Percentiles rank a stretch among this genome's conserved stretches.
These are phyloP conservation scores for Phytophthora ramorum DNA, from an alignment of 352 stramenopile genomes.

Conservation along the genomic window DNA sequence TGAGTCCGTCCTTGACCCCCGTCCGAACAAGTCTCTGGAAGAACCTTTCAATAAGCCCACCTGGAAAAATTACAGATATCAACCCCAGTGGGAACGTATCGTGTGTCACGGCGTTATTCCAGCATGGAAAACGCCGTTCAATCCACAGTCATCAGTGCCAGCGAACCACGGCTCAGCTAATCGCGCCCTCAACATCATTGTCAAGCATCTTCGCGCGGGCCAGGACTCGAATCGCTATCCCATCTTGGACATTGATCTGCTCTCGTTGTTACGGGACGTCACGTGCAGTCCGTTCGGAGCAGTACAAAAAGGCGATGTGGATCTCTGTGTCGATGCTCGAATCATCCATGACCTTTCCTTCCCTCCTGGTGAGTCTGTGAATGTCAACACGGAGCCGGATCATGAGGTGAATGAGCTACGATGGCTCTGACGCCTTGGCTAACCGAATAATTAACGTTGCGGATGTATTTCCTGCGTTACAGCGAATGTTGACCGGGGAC, in stretches of 20 bases:
- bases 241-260: conserved; percentile 18
- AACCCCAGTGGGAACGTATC: background rate
- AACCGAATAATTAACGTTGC: conserved; percentile 11
- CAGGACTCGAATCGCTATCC: conserved; percentile 20
- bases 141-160: background rate
- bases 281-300: conserved; percentile 25
- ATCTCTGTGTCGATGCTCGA: conserved; percentile 6
- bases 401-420: conserved; percentile 1
- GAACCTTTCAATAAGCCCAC: background rate
- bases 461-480: background rate
- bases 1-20: conserved; percentile 1
- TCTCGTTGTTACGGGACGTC: background rate
- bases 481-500: conserved; percentile 14
- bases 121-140: conserved; percentile 2
- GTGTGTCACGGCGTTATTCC: conserved; percentile 5
- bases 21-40: conserved; percentile 17
- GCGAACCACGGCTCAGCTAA: conserved; percentile 16
- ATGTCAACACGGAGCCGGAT: conserved; percentile 6
- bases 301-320: conserved; percentile 13
- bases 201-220: conserved; percentile 16
- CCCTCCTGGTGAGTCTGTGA: conserved; percentile 10
- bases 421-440: background rate
- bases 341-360: conserved; percentile 27
- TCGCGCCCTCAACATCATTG: conserved; percentile 11
- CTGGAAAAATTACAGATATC: conserved; percentile 9